phyloP scores from a whole-genome alignment of 495 filamentous ascomycete genomes.

The Xylaria sp. region DNA sequence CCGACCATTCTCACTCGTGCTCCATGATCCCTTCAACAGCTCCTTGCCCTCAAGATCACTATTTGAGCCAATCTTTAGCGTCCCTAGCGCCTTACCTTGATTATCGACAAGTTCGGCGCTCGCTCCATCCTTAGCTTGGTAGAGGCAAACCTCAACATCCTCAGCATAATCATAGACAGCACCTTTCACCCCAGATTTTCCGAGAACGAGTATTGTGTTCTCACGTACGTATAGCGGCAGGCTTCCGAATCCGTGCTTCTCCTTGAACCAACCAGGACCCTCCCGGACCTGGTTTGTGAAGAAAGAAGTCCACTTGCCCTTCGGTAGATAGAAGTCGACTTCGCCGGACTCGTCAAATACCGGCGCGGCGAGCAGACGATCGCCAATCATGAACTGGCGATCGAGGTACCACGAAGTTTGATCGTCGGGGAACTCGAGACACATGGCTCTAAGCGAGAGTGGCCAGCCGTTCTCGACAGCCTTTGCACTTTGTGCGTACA shows the following conservation, averaged over 20 bases:
- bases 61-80: conserved; percentile 34
- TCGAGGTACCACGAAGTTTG: conserved; percentile 68
- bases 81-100: conserved; percentile 43
- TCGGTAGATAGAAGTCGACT: conserved; percentile 69
- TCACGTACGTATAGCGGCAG: conserved; percentile 59
- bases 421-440: conserved; percentile 70
- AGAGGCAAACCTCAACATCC: conserved; percentile 53
- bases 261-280: conserved; percentile 57
- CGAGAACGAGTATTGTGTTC: conserved; percentile 55
- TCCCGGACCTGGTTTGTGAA: conserved; percentile 52
- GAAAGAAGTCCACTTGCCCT: conserved; percentile 63
- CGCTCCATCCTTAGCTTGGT: conserved; percentile 44
- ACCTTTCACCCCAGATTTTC: conserved; percentile 50
- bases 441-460: conserved; percentile 64
- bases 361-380: conserved; percentile 64
- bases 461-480: conserved; percentile 58
- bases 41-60: conserved; percentile 26
- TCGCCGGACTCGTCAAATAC: conserved; percentile 65
- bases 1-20: conserved; percentile 28
- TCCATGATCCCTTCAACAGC: conserved; percentile 34
- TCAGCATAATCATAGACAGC: conserved; percentile 58
- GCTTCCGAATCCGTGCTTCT: conserved; percentile 54
- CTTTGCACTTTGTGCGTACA: conserved; percentile 60
- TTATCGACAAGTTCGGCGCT: conserved; percentile 46
- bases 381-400: conserved; percentile 71